phyloP scores from a whole-genome alignment of 495 filamentous ascomycete species.

The Geoglossum glabrum region DNA sequence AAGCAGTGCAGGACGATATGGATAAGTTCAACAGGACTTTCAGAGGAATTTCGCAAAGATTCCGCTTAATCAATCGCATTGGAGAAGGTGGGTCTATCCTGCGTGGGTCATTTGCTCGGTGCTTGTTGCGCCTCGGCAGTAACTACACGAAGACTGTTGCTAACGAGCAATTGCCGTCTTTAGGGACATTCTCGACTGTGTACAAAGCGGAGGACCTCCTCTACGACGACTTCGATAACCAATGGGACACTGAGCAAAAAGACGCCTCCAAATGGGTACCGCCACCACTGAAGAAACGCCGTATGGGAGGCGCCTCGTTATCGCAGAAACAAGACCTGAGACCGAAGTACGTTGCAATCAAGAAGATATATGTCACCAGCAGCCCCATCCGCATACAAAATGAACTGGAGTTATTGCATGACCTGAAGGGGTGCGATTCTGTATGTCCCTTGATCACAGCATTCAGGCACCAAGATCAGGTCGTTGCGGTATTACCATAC shows the following conservation, averaged over 20 bases:
- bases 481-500: conserved; percentile 84
- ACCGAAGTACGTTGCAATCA: conserved; percentile 78
- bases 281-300: conserved; percentile 33
- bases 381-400: conserved; percentile 86
- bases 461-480: conserved; percentile 83
- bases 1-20: conserved; percentile 67
- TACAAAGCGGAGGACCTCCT: conserved; percentile 96
- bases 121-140: not conserved
- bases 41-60: conserved; percentile 58
- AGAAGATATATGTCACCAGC: conserved; percentile 97
- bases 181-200: conserved; percentile 92
- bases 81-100: conserved; percentile 50
- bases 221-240: conserved; percentile 65
- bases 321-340: conserved; percentile 12
- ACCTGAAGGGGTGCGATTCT: conserved; percentile 56
- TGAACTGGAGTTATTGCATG: conserved; percentile 89
- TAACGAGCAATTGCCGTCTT: not conserved
- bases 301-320: conserved; percentile 15
- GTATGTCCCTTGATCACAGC: conserved; percentile 94
- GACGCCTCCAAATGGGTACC: conserved; percentile 40
- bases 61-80: conserved; percentile 86
- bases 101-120: not conserved
- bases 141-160: not conserved
- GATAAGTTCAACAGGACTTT: conserved; percentile 62
- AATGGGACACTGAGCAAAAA: conserved; percentile 60